A percentile compares a stretch with the other conserved stretches of the same genome.
Evolutionary conservation across 495 filamentous ascomycete genomes (phyloP).

Genomic region (Staphylotrichum longicolle): DNA sequence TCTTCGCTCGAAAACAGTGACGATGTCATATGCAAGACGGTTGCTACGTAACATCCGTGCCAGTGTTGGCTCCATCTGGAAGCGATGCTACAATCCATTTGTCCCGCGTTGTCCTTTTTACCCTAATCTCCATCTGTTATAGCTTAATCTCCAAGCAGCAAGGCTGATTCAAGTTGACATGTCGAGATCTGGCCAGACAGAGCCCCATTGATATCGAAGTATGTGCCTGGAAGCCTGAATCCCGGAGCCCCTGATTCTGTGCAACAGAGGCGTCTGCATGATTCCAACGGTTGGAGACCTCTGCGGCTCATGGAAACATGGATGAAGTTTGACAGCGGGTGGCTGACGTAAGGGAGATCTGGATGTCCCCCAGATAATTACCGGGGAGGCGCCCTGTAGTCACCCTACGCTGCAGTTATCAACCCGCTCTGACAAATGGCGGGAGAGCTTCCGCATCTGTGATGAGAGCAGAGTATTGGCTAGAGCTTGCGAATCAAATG

Average conservation of each 20-base stretch:
- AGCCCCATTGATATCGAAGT: too few species aligned
- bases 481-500: too few species aligned
- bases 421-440: background rate
- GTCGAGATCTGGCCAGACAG: too few species aligned
- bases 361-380: conserved; percentile 7
- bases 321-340: background rate
- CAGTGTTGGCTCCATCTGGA: background rate
- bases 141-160: too few species aligned
- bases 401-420: background rate
- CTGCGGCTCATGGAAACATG: conserved; percentile 1
- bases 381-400: background rate
- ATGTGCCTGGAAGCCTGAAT: too few species aligned
- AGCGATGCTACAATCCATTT: conserved; percentile 10
- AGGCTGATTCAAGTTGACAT: background rate
- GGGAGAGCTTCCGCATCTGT: too few species aligned
- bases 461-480: too few species aligned
- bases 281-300: background rate
- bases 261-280: conserved; percentile 10
- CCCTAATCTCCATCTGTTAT: background rate
- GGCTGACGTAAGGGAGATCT: background rate
- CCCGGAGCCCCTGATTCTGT: conserved; percentile 4
- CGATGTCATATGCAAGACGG: too few species aligned
- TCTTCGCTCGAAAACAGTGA: too few species aligned
- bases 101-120: background rate
- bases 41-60: conserved; percentile 10